phyloP scores from a whole-genome alignment of 306 rosid species.

The apple (Malus domestica) region DNA sequence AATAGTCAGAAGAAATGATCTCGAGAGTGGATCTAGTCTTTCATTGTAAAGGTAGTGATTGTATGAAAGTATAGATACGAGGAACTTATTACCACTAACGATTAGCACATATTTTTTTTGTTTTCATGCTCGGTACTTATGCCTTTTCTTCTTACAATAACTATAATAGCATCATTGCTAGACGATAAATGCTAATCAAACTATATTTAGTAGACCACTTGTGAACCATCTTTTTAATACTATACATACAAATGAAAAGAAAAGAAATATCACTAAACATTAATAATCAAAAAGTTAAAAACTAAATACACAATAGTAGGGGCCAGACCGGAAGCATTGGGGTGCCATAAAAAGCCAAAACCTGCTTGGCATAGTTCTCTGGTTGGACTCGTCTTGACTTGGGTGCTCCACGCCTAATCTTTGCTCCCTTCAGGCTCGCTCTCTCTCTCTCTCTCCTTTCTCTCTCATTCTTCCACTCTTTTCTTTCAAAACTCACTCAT shows the following conservation, averaged over 20 bases:
- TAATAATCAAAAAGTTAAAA: background rate
- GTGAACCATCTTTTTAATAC: background rate
- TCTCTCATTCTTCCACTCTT: background rate
- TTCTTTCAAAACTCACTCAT: background rate
- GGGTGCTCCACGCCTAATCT: background rate
- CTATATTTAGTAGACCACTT: background rate
- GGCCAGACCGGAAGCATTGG: conserved; percentile 21
- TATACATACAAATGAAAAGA: too few relatives aligned
- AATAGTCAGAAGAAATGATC: too few relatives aligned
- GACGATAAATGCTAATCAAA: background rate
- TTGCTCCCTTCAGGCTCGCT: background rate
- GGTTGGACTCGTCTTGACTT: conserved; percentile 61
- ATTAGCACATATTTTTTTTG: background rate
- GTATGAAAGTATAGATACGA: too few relatives aligned
- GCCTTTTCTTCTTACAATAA: too few relatives aligned
- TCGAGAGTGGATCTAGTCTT: too few relatives aligned
- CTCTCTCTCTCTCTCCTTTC: background rate
- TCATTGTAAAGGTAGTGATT: too few relatives aligned
- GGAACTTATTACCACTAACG: background rate
- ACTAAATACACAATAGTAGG: background rate
- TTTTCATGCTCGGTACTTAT: background rate
- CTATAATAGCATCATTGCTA: background rate
- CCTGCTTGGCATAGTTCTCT: conserved; percentile 34
- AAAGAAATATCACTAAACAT: accelerated
- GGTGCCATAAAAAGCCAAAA: conserved; percentile 33